Percentiles rank a stretch among this genome's conserved stretches.
Conservation (phyloP, 139 green algal genomes). For the Gonium pectorale region DNA sequence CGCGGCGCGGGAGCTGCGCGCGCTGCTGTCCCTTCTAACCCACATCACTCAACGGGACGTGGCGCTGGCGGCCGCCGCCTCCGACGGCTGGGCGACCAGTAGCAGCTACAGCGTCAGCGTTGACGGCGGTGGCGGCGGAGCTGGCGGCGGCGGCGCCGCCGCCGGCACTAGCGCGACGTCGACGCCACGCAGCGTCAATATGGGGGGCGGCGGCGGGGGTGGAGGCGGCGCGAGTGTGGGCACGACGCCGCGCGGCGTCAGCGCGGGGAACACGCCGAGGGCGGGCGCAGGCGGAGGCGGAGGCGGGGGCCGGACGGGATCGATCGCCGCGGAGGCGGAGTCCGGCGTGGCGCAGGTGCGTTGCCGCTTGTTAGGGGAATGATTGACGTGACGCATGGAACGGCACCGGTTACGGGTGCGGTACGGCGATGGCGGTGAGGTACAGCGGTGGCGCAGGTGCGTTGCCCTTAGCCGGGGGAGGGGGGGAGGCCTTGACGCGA, state of each 20-base stretch:
- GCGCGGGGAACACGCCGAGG: background rate
- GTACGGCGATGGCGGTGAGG: no score
- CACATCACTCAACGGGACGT: slow-evolving; percentile 44
- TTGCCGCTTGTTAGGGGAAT: no score
- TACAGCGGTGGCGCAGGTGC: background rate
- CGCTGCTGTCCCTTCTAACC: slow-evolving; percentile 85
- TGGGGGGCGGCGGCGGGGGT: background rate
- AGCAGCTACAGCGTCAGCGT: no score
- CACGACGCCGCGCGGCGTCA: background rate
- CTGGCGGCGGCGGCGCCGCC: no score
- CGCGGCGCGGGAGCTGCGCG: slow-evolving; percentile 76
- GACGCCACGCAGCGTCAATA: background rate
- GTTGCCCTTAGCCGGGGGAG: background rate
- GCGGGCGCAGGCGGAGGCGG: background rate
- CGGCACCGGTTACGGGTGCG: no score
- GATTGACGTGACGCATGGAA: no score
- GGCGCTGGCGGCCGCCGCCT: slow-evolving; percentile 20
- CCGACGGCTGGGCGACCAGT: slow-evolving; percentile 19
- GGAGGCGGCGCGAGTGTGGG: background rate
- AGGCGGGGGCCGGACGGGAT: background rate
- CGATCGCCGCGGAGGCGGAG: background rate
- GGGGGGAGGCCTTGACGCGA: background rate
- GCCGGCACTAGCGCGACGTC: background rate
- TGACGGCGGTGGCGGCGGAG: background rate
- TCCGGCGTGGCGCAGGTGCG: slow-evolving; percentile 29